Conservation (phyloP, 768 basidiomycete genomes). For the Gymnopilus dilepis region DNA sequence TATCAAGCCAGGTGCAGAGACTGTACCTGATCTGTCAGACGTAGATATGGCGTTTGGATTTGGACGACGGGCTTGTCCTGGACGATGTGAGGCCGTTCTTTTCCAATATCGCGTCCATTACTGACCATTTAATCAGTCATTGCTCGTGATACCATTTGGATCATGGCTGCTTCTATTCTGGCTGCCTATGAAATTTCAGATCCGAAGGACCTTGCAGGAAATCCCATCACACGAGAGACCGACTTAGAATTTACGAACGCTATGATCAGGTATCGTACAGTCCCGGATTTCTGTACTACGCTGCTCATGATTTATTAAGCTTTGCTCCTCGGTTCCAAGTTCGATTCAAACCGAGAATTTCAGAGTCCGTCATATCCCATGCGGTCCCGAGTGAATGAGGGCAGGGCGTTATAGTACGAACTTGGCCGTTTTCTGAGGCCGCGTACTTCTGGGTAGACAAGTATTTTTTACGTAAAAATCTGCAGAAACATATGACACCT, state of each 20-base stretch:
- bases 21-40: constrained; percentile 7
- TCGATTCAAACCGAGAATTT: background rate
- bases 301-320: background rate
- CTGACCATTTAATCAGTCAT: background rate
- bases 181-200: constrained; percentile 8
- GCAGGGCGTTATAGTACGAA: background rate
- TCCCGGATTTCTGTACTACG: too few relatives aligned
- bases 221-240: constrained; percentile 5
- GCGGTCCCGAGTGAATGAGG: background rate
- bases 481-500: too few relatives aligned
- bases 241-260: constrained; percentile 8
- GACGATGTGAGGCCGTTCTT: background rate
- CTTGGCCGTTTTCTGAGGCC: background rate
- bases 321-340: constrained; percentile 11
- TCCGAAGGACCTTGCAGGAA: constrained; percentile 8
- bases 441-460: too few relatives aligned
- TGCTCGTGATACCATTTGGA: constrained; percentile 14
- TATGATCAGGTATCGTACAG: constrained; percentile 8
- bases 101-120: background rate
- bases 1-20: constrained; percentile 27
- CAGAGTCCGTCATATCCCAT: background rate
- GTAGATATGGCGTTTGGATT: constrained; percentile 23
- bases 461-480: too few relatives aligned
- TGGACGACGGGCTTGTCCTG: constrained; percentile 18
- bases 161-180: constrained; percentile 11